Conservation (phyloP, 176 grass and related monocot species). For the Pontederia paniculata region DNA sequence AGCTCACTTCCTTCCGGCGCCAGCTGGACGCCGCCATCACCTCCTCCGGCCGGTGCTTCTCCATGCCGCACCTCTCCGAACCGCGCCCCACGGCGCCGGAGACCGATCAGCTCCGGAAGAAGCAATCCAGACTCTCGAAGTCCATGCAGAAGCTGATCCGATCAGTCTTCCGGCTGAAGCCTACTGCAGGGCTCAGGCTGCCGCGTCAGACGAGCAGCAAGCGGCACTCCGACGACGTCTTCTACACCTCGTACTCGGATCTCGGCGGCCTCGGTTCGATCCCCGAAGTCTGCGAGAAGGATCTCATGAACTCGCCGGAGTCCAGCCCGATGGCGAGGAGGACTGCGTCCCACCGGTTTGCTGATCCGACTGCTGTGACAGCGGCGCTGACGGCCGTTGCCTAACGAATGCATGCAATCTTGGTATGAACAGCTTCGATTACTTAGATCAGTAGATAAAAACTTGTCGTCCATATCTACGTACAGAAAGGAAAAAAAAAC, state of each 20-base stretch:
- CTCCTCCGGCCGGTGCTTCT: conserved; percentile 10
- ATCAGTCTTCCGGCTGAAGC: conserved; percentile 1
- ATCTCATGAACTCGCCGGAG: conserved; percentile 1
- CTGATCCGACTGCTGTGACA: not conserved
- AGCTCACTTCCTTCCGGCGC: conserved; percentile 13
- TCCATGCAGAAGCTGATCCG: conserved; percentile 10
- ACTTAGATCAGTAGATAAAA: too few relatives aligned
- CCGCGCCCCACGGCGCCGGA: not conserved
- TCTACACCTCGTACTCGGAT: not conserved
- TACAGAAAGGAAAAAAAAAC: too few relatives aligned
- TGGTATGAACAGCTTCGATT: not conserved
- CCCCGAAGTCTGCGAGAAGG: conserved; percentile 19
- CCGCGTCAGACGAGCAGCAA: not conserved
- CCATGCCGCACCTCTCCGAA: conserved; percentile 14
- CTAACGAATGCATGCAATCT: not conserved
- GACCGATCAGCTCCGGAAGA: not conserved
- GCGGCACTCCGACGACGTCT: not conserved
- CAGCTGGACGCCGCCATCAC: conserved; percentile 3
- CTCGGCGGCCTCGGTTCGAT: conserved; percentile 5
- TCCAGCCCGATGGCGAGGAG: not conserved
- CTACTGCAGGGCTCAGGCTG: not conserved
- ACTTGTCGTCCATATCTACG: too few relatives aligned
- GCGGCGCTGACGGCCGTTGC: not conserved
- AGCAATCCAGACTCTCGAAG: conserved; percentile 6
- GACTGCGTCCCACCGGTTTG: conserved; percentile 5